These are phyloP conservation scores for Martiniozyma abietophila DNA, from an alignment of 805 yeast genomes.

Conservation along the genomic window DNA sequence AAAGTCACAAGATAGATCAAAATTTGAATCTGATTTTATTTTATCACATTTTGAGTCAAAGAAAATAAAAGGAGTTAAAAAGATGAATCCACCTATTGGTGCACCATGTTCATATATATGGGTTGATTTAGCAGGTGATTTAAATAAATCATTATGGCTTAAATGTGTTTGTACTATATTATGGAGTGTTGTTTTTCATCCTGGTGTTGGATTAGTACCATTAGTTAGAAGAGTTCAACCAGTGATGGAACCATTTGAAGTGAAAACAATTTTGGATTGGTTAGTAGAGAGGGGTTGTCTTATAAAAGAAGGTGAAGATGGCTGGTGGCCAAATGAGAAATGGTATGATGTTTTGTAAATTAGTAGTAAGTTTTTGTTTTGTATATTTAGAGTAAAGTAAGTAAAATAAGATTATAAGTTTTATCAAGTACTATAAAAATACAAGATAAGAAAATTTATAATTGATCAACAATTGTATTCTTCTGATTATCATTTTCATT, in stretches of 20 bases:
- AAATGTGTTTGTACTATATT: conserved; percentile 40
- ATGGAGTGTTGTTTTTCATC: conserved; percentile 38
- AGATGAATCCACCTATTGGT: conserved; percentile 45
- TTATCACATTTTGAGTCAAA: conserved; percentile 21
- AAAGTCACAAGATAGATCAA: conserved; percentile 59
- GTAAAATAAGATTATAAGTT: too few species aligned
- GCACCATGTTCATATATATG: conserved; percentile 60
- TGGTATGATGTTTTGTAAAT: conserved; percentile 31
- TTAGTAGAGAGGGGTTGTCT: conserved; percentile 34
- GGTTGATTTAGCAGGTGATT: conserved; percentile 56
- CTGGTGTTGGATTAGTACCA: conserved; percentile 36
- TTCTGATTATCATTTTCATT: too few species aligned
- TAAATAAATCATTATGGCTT: conserved; percentile 55
- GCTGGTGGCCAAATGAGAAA: conserved; percentile 33
- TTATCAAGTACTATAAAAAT: conserved; percentile 4
- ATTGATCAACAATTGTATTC: conserved; percentile 7
- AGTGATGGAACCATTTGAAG: conserved; percentile 30
- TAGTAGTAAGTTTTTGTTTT: conserved; percentile 3
- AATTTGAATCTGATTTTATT: conserved; percentile 55
- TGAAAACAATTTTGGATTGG: conserved; percentile 34
- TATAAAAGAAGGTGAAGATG: conserved; percentile 25
- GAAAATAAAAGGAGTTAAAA: conserved; percentile 8
- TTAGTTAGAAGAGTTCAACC: conserved; percentile 21
- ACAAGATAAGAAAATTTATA: conserved; percentile 1
- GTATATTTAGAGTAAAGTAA: too few species aligned